phyloP scores from a whole-genome alignment of 305 asterid genomes.

The Solanum hybrid region DNA sequence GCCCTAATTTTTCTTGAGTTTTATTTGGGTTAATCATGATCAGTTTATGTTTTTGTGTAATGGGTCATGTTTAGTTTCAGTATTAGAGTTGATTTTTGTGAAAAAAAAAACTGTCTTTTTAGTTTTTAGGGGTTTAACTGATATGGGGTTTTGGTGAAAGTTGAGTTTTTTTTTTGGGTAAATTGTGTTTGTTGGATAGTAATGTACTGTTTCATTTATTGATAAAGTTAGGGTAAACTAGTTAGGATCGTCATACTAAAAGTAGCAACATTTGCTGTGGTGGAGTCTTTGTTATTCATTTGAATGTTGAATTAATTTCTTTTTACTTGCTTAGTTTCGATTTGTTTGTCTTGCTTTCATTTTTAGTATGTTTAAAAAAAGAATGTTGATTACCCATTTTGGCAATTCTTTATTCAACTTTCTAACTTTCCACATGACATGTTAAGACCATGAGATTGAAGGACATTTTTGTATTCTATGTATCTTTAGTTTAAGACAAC shows the following conservation, averaged over 20 bases:
- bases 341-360: background rate
- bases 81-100: background rate
- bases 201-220: background rate
- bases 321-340: background rate
- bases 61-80: background rate
- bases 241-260: background rate
- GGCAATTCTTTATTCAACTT: background rate
- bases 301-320: background rate
- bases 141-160: background rate
- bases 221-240: background rate
- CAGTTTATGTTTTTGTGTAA: background rate
- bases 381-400: background rate
- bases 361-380: background rate
- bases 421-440: background rate
- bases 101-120: background rate
- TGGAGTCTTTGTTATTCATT: background rate
- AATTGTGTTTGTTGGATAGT: background rate
- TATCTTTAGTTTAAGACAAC: background rate
- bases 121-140: background rate
- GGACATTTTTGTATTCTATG: background rate
- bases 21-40: background rate
- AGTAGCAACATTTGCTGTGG: background rate
- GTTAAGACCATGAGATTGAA: background rate
- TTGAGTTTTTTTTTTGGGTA: background rate
- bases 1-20: background rate